Base-by-base conservation (phyloP, 2,329 filamentous ascomycete species). In the Escovopsis sp. region DNA sequence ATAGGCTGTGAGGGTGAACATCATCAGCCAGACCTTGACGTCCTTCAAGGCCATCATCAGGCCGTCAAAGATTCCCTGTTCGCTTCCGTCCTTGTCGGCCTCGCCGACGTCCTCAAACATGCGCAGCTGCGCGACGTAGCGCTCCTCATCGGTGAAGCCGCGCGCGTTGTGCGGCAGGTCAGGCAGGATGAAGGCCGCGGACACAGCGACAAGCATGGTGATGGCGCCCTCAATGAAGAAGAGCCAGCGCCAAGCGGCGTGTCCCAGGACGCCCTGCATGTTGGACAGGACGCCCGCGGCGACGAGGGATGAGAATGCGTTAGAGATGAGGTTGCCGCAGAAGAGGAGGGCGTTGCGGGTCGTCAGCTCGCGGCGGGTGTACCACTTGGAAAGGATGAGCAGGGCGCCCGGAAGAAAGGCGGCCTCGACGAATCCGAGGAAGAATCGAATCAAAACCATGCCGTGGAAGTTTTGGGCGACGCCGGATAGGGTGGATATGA, bases 371-470 rank as follows among this genome's bases (percentile, higher is more conserved):
- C 70, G 67, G 38, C 75, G 67, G 1, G 76, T 81, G 56, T 82
- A 82, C 70, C 76, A 82, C 49, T 79, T 76, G 0, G 73, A 76
- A 15, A 81, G 64, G 37, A 80, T 73, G 35, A 79, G 64, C 10
- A 81, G 64, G 0, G 73, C 73, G 35, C 78, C 78, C 0, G 78
- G 77, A 24, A 79, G 62, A 55, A 79, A 80, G 1, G 76, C 75
- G 0, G 78, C 77, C 55, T 80, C 76, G 39, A 78, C 60, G 45
- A 76, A 75, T 4, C 76, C 76, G 0, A 80, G 57, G 50, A 76
- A 69, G 55, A 79, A 78, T 5, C 76, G 71, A 25, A 67, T 65
- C 9, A 62, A 55, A 2, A 79, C 65, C 60, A 79, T 67, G 47
- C 68, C 68, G 5, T 60, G 60, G 45, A 75, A 79, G 50, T 62